These are phyloP conservation scores for Eremomyces bilateralis DNA, from an alignment of 495 filamentous ascomycete genomes.

Conservation along the genomic window DNA sequence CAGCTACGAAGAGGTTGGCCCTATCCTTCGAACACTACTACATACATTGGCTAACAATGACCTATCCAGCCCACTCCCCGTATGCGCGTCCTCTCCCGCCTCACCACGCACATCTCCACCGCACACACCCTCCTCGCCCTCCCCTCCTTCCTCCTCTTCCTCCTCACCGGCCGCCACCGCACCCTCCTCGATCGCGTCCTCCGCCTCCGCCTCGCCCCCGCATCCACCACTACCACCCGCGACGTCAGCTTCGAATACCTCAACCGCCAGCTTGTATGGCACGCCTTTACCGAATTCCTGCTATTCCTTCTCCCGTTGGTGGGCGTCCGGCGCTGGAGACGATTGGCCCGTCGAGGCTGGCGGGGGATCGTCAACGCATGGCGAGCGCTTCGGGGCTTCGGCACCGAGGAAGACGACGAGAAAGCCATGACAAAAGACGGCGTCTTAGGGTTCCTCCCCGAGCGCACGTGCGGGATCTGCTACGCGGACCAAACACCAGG, in stretches of 20 bases:
- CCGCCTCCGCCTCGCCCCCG: conserved; percentile 65
- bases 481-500: conserved; percentile 73
- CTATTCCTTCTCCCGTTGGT: conserved; percentile 88
- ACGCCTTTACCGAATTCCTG: conserved; percentile 94
- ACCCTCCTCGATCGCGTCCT: conserved; percentile 76
- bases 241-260: conserved; percentile 96
- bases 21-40: conserved; percentile 5
- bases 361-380: conserved; percentile 14
- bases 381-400: conserved; percentile 11
- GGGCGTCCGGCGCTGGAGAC: conserved; percentile 76
- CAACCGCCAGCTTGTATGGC: conserved; percentile 95
- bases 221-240: conserved; percentile 57
- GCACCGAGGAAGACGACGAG: conserved; percentile 23
- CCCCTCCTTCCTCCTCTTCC: conserved; percentile 68
- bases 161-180: conserved; percentile 74
- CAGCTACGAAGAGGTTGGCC: conserved; percentile 35
- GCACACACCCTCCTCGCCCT: conserved; percentile 62
- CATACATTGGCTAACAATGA: conserved; percentile 13
- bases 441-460: conserved; percentile 67
- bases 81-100: conserved; percentile 35
- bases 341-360: conserved; percentile 73
- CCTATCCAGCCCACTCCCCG: conserved; percentile 17
- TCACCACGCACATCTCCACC: conserved; percentile 47
- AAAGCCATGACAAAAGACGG: conserved; percentile 33
- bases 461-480: conserved; percentile 94